Conservation (phyloP, 2,329 filamentous ascomycete genomes). For the Phaeosphaeria sp. region DNA sequence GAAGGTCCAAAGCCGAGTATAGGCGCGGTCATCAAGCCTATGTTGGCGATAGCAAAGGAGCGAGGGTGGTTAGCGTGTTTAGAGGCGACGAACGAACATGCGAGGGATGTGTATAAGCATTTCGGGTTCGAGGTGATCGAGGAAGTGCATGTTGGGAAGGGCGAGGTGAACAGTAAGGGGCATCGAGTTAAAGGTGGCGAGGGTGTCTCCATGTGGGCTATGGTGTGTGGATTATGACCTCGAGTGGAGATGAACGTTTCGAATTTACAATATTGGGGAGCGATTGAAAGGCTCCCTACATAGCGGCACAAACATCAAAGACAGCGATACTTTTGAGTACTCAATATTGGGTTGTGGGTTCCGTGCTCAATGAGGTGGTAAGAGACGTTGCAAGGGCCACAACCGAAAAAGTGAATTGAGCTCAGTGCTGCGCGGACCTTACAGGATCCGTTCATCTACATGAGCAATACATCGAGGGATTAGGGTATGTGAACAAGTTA, state of each 20-base stretch:
- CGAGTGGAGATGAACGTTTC: no score
- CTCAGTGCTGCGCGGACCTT: conserved; percentile 5
- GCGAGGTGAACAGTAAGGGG: conserved; percentile 5
- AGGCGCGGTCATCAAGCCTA: conserved; percentile 9
- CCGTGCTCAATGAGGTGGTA: no score
- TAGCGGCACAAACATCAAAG: no score
- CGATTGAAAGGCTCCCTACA: no score
- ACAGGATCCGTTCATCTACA: conserved; percentile 34
- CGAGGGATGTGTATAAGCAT: conserved; percentile 9
- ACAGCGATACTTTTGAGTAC: no score
- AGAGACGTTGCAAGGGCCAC: conserved; percentile 5
- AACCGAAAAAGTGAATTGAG: conserved; percentile 5
- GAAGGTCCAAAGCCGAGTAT: conserved; percentile 5
- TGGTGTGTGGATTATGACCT: conserved; percentile 6
- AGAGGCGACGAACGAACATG: conserved; percentile 5
- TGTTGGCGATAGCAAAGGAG: conserved; percentile 10
- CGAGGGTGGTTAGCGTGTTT: conserved; percentile 10
- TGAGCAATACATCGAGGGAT: conserved; percentile 53
- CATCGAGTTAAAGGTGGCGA: conserved; percentile 8
- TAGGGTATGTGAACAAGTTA: conserved; percentile 45
- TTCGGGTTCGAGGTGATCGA: conserved; percentile 7
- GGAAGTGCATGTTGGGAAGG: conserved; percentile 5
- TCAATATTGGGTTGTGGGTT: no score
- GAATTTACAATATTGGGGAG: no score
- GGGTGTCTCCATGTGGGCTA: conserved; percentile 9